These are phyloP conservation scores for Arthrobotrys sphaeroides DNA, from an alignment of 2,329 filamentous ascomycete species.

Conservation along the genomic window DNA sequence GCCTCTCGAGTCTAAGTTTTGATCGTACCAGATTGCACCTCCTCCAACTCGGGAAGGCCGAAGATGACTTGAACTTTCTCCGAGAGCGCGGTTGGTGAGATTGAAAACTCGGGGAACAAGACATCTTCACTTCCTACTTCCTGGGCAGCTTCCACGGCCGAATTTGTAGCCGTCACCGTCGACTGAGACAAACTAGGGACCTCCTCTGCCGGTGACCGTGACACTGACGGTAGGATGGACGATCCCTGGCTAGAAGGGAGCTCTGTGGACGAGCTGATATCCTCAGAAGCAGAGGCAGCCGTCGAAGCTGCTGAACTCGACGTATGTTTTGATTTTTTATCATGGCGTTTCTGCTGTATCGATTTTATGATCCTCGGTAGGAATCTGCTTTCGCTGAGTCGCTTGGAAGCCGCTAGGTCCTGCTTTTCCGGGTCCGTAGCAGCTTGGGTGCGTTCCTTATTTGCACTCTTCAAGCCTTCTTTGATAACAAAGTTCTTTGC, in stretches of 20 bases:
- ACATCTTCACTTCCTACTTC: conserved; percentile 57
- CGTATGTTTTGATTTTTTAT: conserved; percentile 25
- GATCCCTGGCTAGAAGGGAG: conserved; percentile 40
- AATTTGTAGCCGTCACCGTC: conserved; percentile 54
- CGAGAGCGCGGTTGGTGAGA: conserved; percentile 65
- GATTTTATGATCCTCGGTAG: conserved; percentile 51
- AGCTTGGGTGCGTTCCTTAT: conserved; percentile 44
- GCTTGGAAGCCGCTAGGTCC: conserved; percentile 37
- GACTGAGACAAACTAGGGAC: conserved; percentile 33
- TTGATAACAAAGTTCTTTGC: conserved; percentile 39
- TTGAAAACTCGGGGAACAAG: conserved; percentile 52
- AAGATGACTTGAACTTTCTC: conserved; percentile 83
- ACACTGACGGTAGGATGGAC: conserved; percentile 46
- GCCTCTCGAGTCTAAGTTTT: neutral
- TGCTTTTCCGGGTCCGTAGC: conserved; percentile 33
- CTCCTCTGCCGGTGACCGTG: conserved; percentile 53
- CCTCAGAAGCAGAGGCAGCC: conserved; percentile 29
- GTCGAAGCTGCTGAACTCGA: conserved; percentile 27
- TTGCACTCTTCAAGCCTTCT: conserved; percentile 34
- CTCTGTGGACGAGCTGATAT: conserved; percentile 40
- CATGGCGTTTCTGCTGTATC: conserved; percentile 52
- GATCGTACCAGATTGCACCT: conserved; percentile 77
- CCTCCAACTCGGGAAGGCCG: conserved; percentile 80
- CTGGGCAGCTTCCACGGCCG: conserved; percentile 54
- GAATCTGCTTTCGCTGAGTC: conserved; percentile 40